These are phyloP conservation scores for Lentinula sp. DNA, from an alignment of 768 basidiomycete genomes.

Conservation along the genomic window DNA sequence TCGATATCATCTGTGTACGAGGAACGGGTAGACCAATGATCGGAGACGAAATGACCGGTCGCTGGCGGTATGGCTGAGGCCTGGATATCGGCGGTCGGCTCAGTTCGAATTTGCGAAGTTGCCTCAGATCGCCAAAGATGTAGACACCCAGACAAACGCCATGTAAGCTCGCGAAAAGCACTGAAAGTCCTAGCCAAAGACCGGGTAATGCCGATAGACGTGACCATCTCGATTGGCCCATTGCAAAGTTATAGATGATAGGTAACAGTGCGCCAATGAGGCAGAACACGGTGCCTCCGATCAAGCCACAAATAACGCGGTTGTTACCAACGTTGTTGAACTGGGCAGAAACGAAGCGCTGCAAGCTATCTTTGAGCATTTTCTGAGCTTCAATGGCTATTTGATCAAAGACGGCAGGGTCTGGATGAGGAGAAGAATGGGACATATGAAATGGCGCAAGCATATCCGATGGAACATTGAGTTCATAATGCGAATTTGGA, in stretches of 20 bases:
- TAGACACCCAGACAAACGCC: constrained; percentile 78
- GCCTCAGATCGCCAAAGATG: constrained; percentile 72
- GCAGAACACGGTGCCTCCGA: constrained; percentile 49
- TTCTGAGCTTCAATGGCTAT: constrained; percentile 50
- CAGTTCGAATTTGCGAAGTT: constrained; percentile 76
- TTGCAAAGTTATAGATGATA: constrained; percentile 39
- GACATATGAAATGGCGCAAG: constrained; percentile 52
- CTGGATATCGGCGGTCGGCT: constrained; percentile 58
- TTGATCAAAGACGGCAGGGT: constrained; percentile 57
- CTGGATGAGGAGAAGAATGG: constrained; percentile 46
- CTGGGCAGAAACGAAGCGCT: constrained; percentile 62
- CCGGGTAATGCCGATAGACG: constrained; percentile 60
- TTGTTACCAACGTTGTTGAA: constrained; percentile 68
- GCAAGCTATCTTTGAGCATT: constrained; percentile 59
- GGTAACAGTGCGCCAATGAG: constrained; percentile 44
- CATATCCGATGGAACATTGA: constrained; percentile 60
- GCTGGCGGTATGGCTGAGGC: constrained; percentile 25
- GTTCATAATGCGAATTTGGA: constrained; percentile 64
- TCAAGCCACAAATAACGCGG: constrained; percentile 63
- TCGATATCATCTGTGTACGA: not conserved
- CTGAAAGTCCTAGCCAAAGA: constrained; percentile 61
- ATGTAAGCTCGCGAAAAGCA: constrained; percentile 57
- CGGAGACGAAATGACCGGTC: constrained; percentile 15
- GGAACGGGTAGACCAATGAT: constrained; percentile 14
- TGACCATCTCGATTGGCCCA: constrained; percentile 45